Evolutionary conservation across 768 basidiomycete genomes (phyloP), one percentile per base, ranked within the genome.

Genomic region (Amanita rimosa): DNA sequence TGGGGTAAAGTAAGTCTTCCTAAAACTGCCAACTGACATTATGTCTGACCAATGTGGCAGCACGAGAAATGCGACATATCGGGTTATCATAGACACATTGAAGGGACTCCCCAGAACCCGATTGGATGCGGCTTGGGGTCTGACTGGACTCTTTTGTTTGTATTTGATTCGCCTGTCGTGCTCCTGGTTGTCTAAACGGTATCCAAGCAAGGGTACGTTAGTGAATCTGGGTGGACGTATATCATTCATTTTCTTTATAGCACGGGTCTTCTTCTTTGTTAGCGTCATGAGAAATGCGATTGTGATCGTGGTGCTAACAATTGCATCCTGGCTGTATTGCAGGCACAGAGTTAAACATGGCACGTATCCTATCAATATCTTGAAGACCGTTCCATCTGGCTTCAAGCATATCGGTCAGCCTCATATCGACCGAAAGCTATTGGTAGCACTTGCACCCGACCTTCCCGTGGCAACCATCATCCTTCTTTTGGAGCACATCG

Each of bases 401-500:
- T 76, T 90, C 64, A 77, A 83, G 59, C 67, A 81, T 51, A 67
- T 82, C 36, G 65, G 69, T 3, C 68, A 59, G 49, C 73, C 75
- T 17, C 53, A 50, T 2, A 60, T 75, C 31, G 64, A 70, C 45
- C 54, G 49, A 1, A 53, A 66, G 9, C 72, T 95, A 19, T 62
- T 95, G 26, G 50, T 58, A 0, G 89, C 88, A 0, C 69, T 98
- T 48, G 84, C 74, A 1, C 68, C 81, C 5, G 74, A 95, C 49
- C 62, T 98, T 2, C 88, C 89, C 2, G 78, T 91, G 4, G 82
- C 89, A 16, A 91, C 88, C 0, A 90, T 95, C 55, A 85, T 95
- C 58, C 73, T 97, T 40, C 71, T 97, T 11, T 71, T 97, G 44
- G 95, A 97, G 64, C 96, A 99, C 67, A 97, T 98, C 52, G 86